These are phyloP conservation scores for Betula pendula DNA, from an alignment of 306 rosid species.

Conservation along the genomic window DNA sequence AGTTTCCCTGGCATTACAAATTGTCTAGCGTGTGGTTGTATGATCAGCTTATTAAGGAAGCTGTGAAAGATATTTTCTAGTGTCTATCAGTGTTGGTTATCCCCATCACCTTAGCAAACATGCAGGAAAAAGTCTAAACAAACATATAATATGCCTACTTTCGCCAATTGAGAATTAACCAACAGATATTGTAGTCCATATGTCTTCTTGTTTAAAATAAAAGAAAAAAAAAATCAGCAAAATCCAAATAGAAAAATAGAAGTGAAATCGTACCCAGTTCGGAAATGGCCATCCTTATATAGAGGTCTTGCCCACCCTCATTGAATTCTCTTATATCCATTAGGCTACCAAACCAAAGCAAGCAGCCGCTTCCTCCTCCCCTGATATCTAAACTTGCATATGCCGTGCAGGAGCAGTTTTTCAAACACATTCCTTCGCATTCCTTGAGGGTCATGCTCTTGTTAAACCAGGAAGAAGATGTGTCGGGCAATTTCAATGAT, in stretches of 20 bases:
- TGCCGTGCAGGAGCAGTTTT: constrained; percentile 38
- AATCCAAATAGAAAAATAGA: background rate
- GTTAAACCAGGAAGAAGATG: constrained; percentile 36
- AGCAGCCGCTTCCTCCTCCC: constrained; percentile 38
- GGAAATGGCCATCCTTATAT: background rate
- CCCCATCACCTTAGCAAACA: background rate
- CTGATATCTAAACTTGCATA: constrained; percentile 27
- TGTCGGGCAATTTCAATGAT: constrained; percentile 32
- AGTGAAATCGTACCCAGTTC: background rate
- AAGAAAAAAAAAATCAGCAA: constrained; percentile 9
- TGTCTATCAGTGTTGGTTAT: no score
- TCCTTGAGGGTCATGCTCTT: constrained; percentile 20
- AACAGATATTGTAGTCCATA: background rate
- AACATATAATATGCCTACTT: background rate
- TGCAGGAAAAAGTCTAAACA: background rate
- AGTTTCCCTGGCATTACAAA: no score
- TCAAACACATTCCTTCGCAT: constrained; percentile 31
- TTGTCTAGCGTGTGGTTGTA: no score
- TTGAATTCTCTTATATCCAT: constrained; percentile 28
- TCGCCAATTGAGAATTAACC: no score
- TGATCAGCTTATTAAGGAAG: no score
- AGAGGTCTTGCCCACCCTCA: constrained; percentile 39
- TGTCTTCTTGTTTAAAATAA: background rate
- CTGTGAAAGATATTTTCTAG: no score
- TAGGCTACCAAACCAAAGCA: constrained; percentile 33